Percentiles rank a stretch among this genome's conserved stretches.
Conservation (phyloP, 306 rosid species). For the Cyclanthera cordifolia region DNA sequence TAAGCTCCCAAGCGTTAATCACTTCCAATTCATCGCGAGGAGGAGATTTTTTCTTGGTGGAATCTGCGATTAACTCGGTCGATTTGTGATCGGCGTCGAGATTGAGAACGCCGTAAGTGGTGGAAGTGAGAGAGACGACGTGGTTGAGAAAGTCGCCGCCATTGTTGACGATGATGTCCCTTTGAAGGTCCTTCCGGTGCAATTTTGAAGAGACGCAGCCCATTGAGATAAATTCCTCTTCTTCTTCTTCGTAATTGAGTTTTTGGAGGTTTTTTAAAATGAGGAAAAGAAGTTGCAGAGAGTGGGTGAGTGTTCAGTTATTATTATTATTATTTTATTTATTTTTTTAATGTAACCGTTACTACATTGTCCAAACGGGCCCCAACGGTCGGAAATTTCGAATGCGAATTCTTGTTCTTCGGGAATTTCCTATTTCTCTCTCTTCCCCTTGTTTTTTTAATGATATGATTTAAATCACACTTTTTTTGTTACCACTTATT, state of each 20-base stretch:
- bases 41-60: conserved; percentile 19
- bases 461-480: neutral
- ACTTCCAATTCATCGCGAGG: conserved; percentile 39
- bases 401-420: conserved; percentile 19
- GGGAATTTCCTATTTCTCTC: conserved; percentile 7
- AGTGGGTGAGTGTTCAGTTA: conserved; percentile 18
- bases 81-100: conserved; percentile 32
- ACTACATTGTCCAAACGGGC: conserved; percentile 35
- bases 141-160: conserved; percentile 50
- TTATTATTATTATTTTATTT: neutral
- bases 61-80: conserved; percentile 24
- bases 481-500: neutral
- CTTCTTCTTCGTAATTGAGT: neutral
- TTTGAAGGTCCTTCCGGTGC: conserved; percentile 38
- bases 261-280: neutral
- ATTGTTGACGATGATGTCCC: conserved; percentile 34
- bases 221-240: conserved; percentile 37
- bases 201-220: conserved; percentile 89
- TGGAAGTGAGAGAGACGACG: conserved; percentile 81
- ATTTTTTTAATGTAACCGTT: conserved; percentile 41
- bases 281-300: neutral
- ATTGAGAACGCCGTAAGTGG: conserved; percentile 67
- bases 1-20: conserved; percentile 88
- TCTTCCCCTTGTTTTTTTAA: conserved; percentile 7
- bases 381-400: conserved; percentile 86